Base-by-base conservation (phyloP, 805 yeast genomes). In the Nakazawaea laoshanensis region DNA sequence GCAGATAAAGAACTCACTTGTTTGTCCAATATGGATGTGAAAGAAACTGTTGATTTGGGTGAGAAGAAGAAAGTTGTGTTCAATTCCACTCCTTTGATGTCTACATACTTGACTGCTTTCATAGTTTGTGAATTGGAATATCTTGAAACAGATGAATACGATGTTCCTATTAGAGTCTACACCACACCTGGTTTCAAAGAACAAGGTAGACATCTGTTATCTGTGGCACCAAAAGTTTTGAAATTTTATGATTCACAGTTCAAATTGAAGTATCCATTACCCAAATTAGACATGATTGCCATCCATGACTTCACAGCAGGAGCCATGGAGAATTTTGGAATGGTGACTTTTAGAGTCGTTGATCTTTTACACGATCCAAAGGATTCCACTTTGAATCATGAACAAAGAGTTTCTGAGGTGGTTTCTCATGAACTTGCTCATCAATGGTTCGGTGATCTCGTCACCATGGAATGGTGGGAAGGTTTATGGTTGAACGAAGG, bases 391-490 rank as follows among this genome's bases (percentile, higher is more conserved):
- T 57, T 63, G 1, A 38, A 64, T n/a, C 70, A 70, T 46, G 72
- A 78, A 52, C 75, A 76, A 51, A 77, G 81, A 42, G 92, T 84
- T 20, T 77, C 86, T 4, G 82, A 82, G 48, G 94, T 84, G 24
- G 81, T 84, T 18, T 79, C 80, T 38, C 95, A 85, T 57, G 95
- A 84, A 57, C 63, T 84, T 36, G 94, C 94, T 6, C 95, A 84
- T 56, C 92, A 85, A 51, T 85, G 94, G 94, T 85, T 84, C 48
- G 94, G 95, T 36, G 79, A 85, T 55, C 68, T 80, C 44, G 89
- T 83, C 39, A 85, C 94, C 29, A 85, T 84, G 94, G 76, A 80
- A 48, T 85, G 94, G 92, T 84, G 95, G 95, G 86, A 84, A 47
- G 92, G 82, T 47, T 65, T 84, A 45, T 84, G 94, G 94, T 70